Evolutionary conservation across 1,284 basidiomycete species (phyloP).

Genomic region (Austropuccinia psidii): DNA sequence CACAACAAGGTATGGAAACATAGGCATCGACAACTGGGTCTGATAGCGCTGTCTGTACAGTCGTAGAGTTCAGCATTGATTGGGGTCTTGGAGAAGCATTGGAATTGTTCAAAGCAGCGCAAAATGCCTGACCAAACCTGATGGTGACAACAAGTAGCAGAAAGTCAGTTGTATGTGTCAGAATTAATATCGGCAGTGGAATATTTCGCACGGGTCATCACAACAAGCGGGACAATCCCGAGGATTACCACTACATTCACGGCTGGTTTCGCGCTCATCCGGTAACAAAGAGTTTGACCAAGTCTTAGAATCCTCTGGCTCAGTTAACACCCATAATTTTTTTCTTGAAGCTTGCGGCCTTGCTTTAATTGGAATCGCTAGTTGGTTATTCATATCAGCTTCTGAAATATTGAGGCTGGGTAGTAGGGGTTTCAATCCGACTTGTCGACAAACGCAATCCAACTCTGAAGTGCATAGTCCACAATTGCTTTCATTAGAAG

Average conservation of each 20-base stretch:
- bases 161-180: not conserved
- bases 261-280: not conserved
- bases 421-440: slow-evolving; percentile 21
- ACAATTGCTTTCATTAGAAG: slow-evolving; percentile 24
- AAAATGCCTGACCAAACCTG: slow-evolving; percentile 36
- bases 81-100: not conserved
- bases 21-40: slow-evolving; percentile 38
- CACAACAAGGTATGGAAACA: slow-evolving; percentile 42
- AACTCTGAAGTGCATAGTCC: slow-evolving; percentile 35
- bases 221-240: slow-evolving; percentile 31
- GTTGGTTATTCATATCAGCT: not conserved
- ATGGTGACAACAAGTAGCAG: not conserved
- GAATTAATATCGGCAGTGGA: not conserved
- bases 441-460: slow-evolving; percentile 34
- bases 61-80: not conserved
- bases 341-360: slow-evolving; percentile 14
- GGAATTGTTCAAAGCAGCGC: slow-evolving; percentile 22
- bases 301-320: not conserved
- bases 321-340: slow-evolving; percentile 17
- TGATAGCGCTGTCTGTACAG: not conserved
- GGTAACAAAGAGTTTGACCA: not conserved
- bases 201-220: slow-evolving; percentile 26
- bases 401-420: slow-evolving; percentile 8
- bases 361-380: slow-evolving; percentile 19
- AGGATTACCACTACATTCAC: slow-evolving; percentile 33